A percentile compares a stretch with the other conserved stretches of the same genome.
Evolutionary conservation across 2,329 filamentous ascomycete species (phyloP).

Genomic region (Mycogone perniciosa): DNA sequence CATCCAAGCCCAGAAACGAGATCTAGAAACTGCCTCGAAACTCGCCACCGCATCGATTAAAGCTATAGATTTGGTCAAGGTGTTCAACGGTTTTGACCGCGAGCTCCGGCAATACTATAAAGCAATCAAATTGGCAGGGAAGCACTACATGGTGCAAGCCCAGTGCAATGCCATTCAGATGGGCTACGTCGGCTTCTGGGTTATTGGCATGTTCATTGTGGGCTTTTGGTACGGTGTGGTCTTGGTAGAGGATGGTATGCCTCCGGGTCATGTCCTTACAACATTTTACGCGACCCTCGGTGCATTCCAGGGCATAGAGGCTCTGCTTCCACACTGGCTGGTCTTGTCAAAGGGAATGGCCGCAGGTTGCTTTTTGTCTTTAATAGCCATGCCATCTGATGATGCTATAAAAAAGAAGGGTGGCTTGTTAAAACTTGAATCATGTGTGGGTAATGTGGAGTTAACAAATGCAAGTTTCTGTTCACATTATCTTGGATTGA

Average conservation of each 20-base stretch:
- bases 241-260: constrained; percentile 56
- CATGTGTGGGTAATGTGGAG: constrained; percentile 61
- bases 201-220: constrained; percentile 72
- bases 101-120: constrained; percentile 61
- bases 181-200: constrained; percentile 66
- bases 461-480: constrained; percentile 55
- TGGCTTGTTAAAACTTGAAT: constrained; percentile 24
- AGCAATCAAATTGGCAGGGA: constrained; percentile 51
- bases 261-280: constrained; percentile 65
- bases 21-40: constrained; percentile 66
- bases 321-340: constrained; percentile 69
- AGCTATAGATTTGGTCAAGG: constrained; percentile 80
- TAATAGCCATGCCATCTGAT: constrained; percentile 30
- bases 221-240: constrained; percentile 84
- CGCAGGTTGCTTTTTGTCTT: constrained; percentile 59
- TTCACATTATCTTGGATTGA: neutral
- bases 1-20: constrained; percentile 61
- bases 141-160: constrained; percentile 61
- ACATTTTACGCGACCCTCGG: constrained; percentile 79
- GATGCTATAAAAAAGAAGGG: constrained; percentile 2
- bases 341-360: constrained; percentile 72
- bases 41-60: constrained; percentile 61
- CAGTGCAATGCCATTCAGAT: constrained; percentile 65
- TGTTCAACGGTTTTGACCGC: constrained; percentile 67
- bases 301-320: constrained; percentile 68